Base-by-base conservation (phyloP, 306 rosid genomes). In the Medicago ruthenica region DNA sequence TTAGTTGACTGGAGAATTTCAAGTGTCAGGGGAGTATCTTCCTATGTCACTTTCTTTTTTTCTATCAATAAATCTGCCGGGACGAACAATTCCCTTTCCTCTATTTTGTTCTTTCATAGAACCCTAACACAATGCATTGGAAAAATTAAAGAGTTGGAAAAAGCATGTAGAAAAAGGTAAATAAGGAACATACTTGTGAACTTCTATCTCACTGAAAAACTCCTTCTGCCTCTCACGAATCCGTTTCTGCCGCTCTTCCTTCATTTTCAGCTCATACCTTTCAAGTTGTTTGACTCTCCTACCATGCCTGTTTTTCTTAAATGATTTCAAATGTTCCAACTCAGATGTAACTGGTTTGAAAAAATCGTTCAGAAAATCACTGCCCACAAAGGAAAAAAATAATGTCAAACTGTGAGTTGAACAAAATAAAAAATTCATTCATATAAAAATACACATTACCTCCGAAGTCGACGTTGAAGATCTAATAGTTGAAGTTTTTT, bases 231-330 rank as follows among this genome's bases (percentile, higher is more conserved):
- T 89, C 85, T 96, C 98, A 15, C 97, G 97, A 50, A 90, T 89
- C 79, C 99, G 87, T 85, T 96, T 96, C 79, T 90, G 99, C 71
- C 99, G 96, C 88, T 96, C 99, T 86, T 96, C 99, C 89, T 87
- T 96, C 99, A 96, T 96, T 87, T 87, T 96, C 85, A 80, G 96
- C 88, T 96, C 99, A 87, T 79, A 96, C 82, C 78, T 96, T 81
- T 96, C 99, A 70, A 92, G 86, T 85, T 92, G 97, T 81, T 85
- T 96, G 50, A 88, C 78, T 90, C 99, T 90, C 89, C 99, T 88
- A 76, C 99, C 99, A 83, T 96, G 99, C 79, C 89, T 92, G 72
- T 89, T 91, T 83, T 96, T 96, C 96, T 96, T 96, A 53, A 81
- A 67, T n/a, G 89, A 80, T 88, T 83, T 92, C 86, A 96, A 67